Evolutionary conservation across 1,284 basidiomycete species (phyloP), one percentile per base, ranked within the genome.

Genomic region (Ceratorhiza oryzae-sativae): DNA sequence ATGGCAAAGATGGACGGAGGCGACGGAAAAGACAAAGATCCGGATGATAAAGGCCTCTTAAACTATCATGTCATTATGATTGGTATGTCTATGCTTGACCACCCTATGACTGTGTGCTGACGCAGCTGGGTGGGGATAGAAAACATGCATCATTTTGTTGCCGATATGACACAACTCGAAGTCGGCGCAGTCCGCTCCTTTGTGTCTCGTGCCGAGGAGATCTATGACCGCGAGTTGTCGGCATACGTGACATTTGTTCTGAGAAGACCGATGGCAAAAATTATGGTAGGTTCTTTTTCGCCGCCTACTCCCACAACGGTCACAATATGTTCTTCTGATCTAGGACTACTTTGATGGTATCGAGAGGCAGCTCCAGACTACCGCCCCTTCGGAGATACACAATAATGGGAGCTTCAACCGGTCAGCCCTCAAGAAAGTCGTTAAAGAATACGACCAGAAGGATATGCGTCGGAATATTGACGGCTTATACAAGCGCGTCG

Each of bases 11-110:
- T 95, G 83, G 91, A 94, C 72, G 91, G 91, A 0, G 93, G 78
- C 0, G 79, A 80, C 34, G 77, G 77, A 9, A 78, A 92, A 76
- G 80, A 78, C 25, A 77, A 92, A 75, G 80, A 78, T 20, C 90
- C 88, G 0, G 95, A 97, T 77, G 97, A 97, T 81, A 99, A 99
- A 80, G 95, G 95, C 0, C 94, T 97, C 79, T 85, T 98, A 68
- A 98, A 98, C 79, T 97, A 96, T 77, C 93, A 97, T 78, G 94
- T 98, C 76, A 91, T 98, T 77, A 85, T 99, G 75, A 94, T 98
- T 73, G 95, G 95, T 95, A 76, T 77, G 90, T 84, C 41, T 32
- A 23, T 15, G 2, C 15, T 10, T 30, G 27, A 4, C 27, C 13
- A 12, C 2, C 32, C 23, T 23, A 23, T 15, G 18, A 4, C 15